These are phyloP conservation scores for Beauveria caledonica DNA, from an alignment of 2,329 filamentous ascomycete species.

Conservation along the genomic window DNA sequence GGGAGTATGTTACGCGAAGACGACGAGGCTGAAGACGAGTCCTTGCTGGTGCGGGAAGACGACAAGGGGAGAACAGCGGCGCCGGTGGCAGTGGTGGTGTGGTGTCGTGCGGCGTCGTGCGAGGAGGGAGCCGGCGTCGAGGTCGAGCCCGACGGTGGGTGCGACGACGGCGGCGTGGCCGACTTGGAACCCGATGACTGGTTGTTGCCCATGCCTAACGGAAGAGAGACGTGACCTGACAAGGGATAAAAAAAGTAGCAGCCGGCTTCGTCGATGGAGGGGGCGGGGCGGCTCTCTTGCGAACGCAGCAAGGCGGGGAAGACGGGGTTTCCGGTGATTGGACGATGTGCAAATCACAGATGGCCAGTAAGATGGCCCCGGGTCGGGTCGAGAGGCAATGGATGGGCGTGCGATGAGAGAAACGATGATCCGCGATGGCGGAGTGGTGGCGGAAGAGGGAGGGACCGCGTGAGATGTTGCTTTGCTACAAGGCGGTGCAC, in stretches of 20 bases:
- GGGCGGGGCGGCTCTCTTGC: background rate
- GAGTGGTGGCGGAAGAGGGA: background rate
- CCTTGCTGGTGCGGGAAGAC: constrained; percentile 9
- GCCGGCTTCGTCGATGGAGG: background rate
- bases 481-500: background rate
- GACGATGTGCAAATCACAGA: background rate
- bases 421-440: background rate
- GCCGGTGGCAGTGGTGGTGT: background rate
- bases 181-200: constrained; percentile 30
- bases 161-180: constrained; percentile 20
- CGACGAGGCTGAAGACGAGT: constrained; percentile 27
- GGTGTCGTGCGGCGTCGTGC: background rate
- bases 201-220: constrained; percentile 28
- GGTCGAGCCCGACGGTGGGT: constrained; percentile 16
- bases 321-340: background rate
- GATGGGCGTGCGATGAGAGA: background rate
- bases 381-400: background rate
- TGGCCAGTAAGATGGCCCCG: background rate
- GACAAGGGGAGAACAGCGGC: background rate
- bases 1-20: constrained; percentile 41
- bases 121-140: background rate
- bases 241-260: background rate
- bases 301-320: background rate
- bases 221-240: background rate
- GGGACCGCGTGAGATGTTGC: constrained; percentile 2